Evolutionary conservation across 768 basidiomycete genomes (phyloP), one percentile per base, ranked within the genome.

Genomic region (Mycena galericulata): DNA sequence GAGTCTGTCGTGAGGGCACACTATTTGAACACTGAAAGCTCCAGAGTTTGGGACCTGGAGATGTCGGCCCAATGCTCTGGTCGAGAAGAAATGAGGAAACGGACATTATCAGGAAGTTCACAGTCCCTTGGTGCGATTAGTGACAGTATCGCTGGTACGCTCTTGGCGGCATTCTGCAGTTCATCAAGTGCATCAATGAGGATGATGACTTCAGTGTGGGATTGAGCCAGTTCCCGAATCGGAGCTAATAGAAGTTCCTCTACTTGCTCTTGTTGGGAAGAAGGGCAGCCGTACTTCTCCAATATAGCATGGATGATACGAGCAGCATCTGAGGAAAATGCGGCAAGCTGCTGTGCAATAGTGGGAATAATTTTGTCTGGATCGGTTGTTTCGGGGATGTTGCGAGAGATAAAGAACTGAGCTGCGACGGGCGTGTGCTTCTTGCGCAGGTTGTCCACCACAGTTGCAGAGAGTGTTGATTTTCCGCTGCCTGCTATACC

Each of bases 41-140:
- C 38, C 3, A 62, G 60, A 62, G 49, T 62, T 41, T 51, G 40
- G 34, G 60, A 62, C 12, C 9, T 38, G 29, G 49, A 62, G 60
- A 62, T 62, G 24, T 30, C 49, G 11, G 59, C 59, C 59, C 59
- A 61, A n/a, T 43, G 61, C 61, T 62, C 50, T 43, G 61, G 50
- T 43, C 61, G 61, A 40, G 59, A 60, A 58, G 56, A 45, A 24
- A 58, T 46, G 22, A 58, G 9, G 43, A 58, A 60, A 47, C 58
- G 45, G 34, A 62, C 12, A 38, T 62, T 62, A 22, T 62, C 49
- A 30, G 60, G 60, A 51, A 62, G 60, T 24, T 62, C n/a, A 30
- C 26, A 43, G 60, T n/a, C 38, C n/a, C 3, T 30, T 51, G 27
- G 26, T 51, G 60, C 60, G 18, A 51, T 62, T 50, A 18, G 6